phyloP scores from a whole-genome alignment of 2,329 filamentous ascomycete genomes.

The Lecanosticta acicola region DNA sequence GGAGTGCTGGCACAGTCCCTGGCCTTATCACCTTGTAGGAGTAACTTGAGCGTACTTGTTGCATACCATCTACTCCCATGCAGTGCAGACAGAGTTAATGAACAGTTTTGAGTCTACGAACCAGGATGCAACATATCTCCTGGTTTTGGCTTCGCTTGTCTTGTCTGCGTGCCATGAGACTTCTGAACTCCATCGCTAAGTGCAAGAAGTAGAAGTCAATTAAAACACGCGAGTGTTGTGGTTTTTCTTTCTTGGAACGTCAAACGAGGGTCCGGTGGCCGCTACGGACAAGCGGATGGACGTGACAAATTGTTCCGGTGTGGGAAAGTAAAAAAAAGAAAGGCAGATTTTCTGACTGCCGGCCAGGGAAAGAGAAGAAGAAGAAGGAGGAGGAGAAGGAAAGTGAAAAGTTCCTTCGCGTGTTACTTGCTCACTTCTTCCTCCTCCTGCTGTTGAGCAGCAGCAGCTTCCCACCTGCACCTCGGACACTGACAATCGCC shows the following conservation, averaged over 20 bases:
- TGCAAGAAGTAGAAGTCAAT: conserved; percentile 18
- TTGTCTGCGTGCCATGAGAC: conserved; percentile 19
- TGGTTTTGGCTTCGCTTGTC: too few relatives aligned
- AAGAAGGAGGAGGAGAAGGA: not conserved
- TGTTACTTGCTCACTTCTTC: conserved; percentile 1
- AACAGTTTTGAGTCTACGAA: too few relatives aligned
- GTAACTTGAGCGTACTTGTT: not conserved
- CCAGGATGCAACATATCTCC: too few relatives aligned
- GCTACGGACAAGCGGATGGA: conserved; percentile 11
- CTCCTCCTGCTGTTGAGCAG: conserved; percentile 8
- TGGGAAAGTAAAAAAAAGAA: not conserved
- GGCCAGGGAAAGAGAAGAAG: not conserved
- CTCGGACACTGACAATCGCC: conserved; percentile 78
- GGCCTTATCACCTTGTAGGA: not conserved
- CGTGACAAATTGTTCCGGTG: conserved; percentile 18
- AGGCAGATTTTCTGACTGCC: too few relatives aligned
- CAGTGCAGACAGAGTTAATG: too few relatives aligned
- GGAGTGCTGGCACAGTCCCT: not conserved
- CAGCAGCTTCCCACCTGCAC: conserved; percentile 63
- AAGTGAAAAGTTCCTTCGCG: not conserved
- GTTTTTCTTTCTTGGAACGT: conserved; percentile 17
- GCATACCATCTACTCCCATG: too few relatives aligned
- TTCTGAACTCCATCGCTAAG: conserved; percentile 6
- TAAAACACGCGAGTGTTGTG: conserved; percentile 14
- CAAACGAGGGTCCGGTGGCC: conserved; percentile 11